Conservation (phyloP, 768 basidiomycete genomes). For the Boletus sp. region DNA sequence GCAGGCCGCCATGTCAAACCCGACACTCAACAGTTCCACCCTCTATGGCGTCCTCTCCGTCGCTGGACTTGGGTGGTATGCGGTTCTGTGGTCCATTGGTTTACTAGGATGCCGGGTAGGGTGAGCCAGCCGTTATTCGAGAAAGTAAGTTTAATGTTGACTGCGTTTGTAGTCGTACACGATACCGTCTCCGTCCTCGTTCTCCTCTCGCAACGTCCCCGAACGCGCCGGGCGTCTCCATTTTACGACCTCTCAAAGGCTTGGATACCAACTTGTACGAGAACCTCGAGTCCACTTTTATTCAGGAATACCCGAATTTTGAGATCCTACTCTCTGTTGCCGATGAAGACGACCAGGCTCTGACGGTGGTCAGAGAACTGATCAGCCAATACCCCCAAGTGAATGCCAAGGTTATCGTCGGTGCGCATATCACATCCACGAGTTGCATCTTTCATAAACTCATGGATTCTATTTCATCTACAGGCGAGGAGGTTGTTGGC, state of each 20-base stretch:
- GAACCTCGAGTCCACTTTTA: slow-evolving; percentile 91
- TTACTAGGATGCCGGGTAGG: slow-evolving; percentile 67
- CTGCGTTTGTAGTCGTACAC: slow-evolving; percentile 53
- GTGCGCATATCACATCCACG: slow-evolving; percentile 40
- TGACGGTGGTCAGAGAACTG: slow-evolving; percentile 77
- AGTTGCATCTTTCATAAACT: neutral
- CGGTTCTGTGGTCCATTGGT: slow-evolving; percentile 60
- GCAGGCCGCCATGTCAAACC: slow-evolving; percentile 21
- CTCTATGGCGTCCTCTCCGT: slow-evolving; percentile 28
- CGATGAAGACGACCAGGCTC: slow-evolving; percentile 83
- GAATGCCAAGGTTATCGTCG: slow-evolving; percentile 69
- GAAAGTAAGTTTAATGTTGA: neutral
- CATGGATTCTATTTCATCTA: neutral
- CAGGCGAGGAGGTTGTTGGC: slow-evolving; percentile 82
- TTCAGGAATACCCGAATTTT: slow-evolving; percentile 86
- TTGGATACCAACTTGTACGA: slow-evolving; percentile 95
- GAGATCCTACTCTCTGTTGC: slow-evolving; percentile 92
- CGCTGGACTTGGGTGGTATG: slow-evolving; percentile 60
- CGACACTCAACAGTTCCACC: slow-evolving; percentile 2
- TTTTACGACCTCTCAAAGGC: slow-evolving; percentile 92
- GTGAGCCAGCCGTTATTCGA: slow-evolving; percentile 44
- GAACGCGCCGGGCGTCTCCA: slow-evolving; percentile 82
- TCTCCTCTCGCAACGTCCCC: slow-evolving; percentile 56
- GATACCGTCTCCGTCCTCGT: slow-evolving; percentile 68
- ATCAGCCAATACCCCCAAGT: slow-evolving; percentile 77